A percentile compares a stretch with the other conserved stretches of the same genome.
phyloP scores from a whole-genome alignment of 805 yeast species.

The Saturnispora hagleri region DNA sequence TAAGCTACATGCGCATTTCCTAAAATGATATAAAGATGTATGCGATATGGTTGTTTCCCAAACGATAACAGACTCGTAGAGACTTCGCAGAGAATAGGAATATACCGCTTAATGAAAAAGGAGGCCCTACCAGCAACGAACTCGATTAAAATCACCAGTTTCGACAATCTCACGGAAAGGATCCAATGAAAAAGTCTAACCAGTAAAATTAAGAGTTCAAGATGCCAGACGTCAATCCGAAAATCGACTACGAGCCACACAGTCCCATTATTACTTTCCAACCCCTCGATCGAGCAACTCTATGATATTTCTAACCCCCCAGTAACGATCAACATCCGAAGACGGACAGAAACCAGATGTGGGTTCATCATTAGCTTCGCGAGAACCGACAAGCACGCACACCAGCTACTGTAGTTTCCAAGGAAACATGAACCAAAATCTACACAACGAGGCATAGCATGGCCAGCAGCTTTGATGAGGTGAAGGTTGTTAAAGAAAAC shows the following conservation, averaged over 20 bases:
- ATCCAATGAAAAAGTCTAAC: conserved; percentile 4
- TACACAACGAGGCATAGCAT: conserved; percentile 1
- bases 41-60: conserved; percentile 99
- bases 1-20: not conserved
- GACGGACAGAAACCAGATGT: conserved; percentile 21
- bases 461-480: conserved; percentile 21
- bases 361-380: conserved; percentile 27
- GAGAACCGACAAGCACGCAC: conserved; percentile 29
- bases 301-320: conserved; percentile 42
- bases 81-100: conserved; percentile 99
- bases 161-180: not conserved
- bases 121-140: conserved; percentile 48
- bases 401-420: conserved; percentile 20
- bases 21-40: conserved; percentile 40
- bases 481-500: conserved; percentile 33
- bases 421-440: conserved; percentile 10
- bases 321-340: conserved; percentile 25
- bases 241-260: conserved; percentile 6
- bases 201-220: conserved; percentile 14
- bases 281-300: conserved; percentile 98
- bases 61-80: conserved; percentile 81
- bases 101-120: conserved; percentile 71
- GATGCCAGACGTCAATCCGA: conserved; percentile 8
- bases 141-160: conserved; percentile 35
- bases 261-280: conserved; percentile 47